Percentiles rank a stretch among this genome's conserved stretches.
Evolutionary conservation across 176 grass and related monocot genomes (phyloP).

Genomic region (Oryza australiensis): DNA sequence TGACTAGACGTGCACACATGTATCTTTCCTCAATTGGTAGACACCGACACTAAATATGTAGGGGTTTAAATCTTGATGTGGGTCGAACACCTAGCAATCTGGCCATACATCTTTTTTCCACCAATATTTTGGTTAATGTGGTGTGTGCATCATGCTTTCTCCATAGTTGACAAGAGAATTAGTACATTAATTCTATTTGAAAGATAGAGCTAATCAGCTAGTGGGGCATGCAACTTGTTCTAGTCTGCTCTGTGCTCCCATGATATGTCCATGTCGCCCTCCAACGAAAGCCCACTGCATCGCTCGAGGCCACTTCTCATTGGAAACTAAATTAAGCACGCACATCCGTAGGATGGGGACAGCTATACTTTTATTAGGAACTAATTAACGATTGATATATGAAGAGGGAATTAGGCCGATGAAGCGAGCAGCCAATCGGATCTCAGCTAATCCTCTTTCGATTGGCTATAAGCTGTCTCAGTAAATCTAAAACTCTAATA

Average conservation of each 20-base stretch:
- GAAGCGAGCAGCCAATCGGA: neutral
- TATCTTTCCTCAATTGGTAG: too few species aligned
- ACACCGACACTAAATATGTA: too few species aligned
- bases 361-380: neutral
- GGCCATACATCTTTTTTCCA: neutral
- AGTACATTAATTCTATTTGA: too few species aligned
- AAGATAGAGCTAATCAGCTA: neutral
- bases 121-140: neutral
- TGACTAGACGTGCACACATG: too few species aligned
- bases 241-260: neutral
- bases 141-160: neutral
- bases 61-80: too few species aligned
- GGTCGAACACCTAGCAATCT: neutral
- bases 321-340: neutral
- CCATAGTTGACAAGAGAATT: neutral
- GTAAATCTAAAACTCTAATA: too few species aligned
- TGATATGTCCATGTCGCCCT: slow-evolving; percentile 15
- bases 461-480: neutral
- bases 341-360: neutral
- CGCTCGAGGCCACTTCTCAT: neutral
- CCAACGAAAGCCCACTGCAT: slow-evolving; percentile 2
- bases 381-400: neutral
- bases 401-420: slow-evolving; percentile 10
- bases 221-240: neutral
- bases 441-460: neutral